These are phyloP conservation scores for Carex pumila DNA, from an alignment of 176 grass and related monocot species.

Conservation along the genomic window DNA sequence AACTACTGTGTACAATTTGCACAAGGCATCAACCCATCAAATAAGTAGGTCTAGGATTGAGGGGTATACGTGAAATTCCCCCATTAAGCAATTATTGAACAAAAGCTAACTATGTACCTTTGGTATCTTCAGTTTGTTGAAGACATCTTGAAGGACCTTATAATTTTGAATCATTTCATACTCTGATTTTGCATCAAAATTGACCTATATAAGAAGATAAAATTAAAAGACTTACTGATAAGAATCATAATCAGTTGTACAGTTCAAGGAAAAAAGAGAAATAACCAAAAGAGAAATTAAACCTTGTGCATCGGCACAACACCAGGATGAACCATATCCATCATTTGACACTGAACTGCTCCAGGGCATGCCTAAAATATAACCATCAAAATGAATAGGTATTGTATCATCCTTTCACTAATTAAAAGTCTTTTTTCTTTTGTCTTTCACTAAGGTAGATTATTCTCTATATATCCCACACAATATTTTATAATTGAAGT, in stretches of 20 bases:
- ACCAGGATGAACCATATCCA: conserved; percentile 89
- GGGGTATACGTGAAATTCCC: no score
- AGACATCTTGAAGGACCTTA: conserved; percentile 83
- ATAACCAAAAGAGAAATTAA: neutral
- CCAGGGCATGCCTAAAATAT: conserved; percentile 67
- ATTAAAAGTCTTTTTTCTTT: neutral
- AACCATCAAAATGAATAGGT: neutral
- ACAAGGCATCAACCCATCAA: neutral
- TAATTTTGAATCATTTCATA: conserved; percentile 98
- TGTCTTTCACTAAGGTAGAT: neutral
- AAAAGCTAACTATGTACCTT: conserved; percentile 40
- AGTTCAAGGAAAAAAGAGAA: neutral
- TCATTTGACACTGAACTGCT: conserved; percentile 83
- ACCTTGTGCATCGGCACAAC: conserved; percentile 95
- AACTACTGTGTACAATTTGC: neutral
- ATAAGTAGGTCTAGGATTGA: neutral
- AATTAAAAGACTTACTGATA: neutral
- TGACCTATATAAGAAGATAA: conserved; percentile 45
- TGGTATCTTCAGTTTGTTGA: conserved; percentile 62
- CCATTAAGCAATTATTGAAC: neutral
- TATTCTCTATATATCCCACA: neutral
- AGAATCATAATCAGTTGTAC: neutral
- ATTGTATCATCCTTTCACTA: neutral
- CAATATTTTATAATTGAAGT: neutral
- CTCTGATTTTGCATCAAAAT: conserved; percentile 90